Percentiles rank a stretch among this genome's conserved stretches.
Evolutionary conservation across 2,329 filamentous ascomycete species (phyloP).

Genomic region (Talaromyces sp.): DNA sequence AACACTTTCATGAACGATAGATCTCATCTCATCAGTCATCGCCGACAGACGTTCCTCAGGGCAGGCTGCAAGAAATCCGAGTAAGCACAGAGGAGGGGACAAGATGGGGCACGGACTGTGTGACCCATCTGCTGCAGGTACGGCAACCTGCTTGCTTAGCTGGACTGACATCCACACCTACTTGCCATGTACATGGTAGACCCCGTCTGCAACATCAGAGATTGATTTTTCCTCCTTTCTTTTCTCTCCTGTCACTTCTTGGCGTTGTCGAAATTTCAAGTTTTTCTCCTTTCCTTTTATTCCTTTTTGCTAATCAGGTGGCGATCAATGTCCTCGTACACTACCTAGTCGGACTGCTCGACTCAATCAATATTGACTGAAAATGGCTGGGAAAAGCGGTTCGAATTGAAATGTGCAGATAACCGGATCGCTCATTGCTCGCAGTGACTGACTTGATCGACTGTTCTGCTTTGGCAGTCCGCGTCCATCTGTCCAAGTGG

Average conservation of each 20-base stretch:
- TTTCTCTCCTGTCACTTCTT: neutral
- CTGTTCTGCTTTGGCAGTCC: neutral
- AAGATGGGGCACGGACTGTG: neutral
- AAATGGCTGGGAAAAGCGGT: neutral
- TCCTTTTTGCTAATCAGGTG: neutral
- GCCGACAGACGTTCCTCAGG: neutral
- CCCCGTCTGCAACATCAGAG: too few species aligned
- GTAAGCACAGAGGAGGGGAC: neutral
- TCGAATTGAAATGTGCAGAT: neutral
- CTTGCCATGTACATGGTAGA: neutral
- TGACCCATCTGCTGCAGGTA: conserved; percentile 5
- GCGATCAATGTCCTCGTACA: neutral
- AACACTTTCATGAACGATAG: neutral
- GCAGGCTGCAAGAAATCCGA: neutral
- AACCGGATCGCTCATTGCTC: neutral
- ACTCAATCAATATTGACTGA: neutral
- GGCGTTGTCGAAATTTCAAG: neutral
- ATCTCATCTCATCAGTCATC: neutral
- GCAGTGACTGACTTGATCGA: neutral
- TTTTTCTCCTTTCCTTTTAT: neutral
- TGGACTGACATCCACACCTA: neutral
- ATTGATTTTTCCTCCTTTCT: neutral
- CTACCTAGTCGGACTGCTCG: neutral
- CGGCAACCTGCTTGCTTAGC: neutral
- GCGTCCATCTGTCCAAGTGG: neutral